phyloP scores from a whole-genome alignment of 2,329 filamentous ascomycete species.

The Cercospora janseana region DNA sequence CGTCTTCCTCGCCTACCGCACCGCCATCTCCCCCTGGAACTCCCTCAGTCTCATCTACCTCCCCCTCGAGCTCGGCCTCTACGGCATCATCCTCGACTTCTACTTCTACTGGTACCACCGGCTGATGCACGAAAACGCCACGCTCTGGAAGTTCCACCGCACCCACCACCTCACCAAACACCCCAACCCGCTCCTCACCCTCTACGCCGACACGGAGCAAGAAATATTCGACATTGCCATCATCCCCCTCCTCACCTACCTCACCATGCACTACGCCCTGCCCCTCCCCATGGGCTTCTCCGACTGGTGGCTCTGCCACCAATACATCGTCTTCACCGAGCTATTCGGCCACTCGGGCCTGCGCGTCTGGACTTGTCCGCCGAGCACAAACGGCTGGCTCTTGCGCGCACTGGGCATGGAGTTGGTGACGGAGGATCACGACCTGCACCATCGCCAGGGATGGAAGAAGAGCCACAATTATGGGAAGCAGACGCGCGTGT shows the following conservation, averaged over 20 bases:
- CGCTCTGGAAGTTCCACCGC: conserved; percentile 48
- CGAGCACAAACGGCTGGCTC: conserved; percentile 37
- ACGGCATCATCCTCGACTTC: conserved; percentile 47
- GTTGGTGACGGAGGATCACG: conserved; percentile 46
- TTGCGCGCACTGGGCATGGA: conserved; percentile 39
- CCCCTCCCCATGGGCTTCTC: conserved; percentile 49
- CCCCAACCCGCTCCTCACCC: conserved; percentile 44
- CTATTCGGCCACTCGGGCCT: conserved; percentile 44
- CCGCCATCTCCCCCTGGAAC: neutral
- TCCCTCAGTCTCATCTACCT: conserved; percentile 32
- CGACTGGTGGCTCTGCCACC: conserved; percentile 49
- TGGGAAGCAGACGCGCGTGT: conserved; percentile 43
- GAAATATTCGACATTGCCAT: conserved; percentile 46
- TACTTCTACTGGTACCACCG: conserved; percentile 48
- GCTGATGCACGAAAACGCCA: conserved; percentile 43
- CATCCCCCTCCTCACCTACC: conserved; percentile 44
- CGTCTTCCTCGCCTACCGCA: conserved; percentile 25
- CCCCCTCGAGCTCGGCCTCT: conserved; percentile 43
- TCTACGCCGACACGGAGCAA: conserved; percentile 46
- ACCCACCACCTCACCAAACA: conserved; percentile 50
- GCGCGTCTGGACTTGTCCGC: conserved; percentile 39
- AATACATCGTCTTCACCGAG: conserved; percentile 47
- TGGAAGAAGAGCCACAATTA: conserved; percentile 42
- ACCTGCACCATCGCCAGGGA: conserved; percentile 42
- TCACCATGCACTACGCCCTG: conserved; percentile 37